Conservation (phyloP, 345 rosid species). For the Heritiera fomes region DNA sequence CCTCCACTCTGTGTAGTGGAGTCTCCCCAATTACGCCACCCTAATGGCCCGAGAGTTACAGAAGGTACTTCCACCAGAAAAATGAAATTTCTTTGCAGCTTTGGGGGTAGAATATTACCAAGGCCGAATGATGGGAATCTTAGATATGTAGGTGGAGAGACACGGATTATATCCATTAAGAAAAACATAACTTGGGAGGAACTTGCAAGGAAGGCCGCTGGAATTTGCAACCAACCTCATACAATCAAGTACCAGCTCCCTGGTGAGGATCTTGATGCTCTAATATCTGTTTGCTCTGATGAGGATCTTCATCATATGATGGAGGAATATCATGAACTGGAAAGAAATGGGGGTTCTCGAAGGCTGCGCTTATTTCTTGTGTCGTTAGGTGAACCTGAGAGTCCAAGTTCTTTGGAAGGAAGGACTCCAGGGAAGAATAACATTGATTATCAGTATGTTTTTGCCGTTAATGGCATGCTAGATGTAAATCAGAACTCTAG, state of each 20-base stretch:
- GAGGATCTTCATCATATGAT: conserved; percentile 87
- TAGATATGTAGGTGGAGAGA: conserved; percentile 91
- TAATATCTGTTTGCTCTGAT: conserved; percentile 74
- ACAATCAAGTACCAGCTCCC: conserved; percentile 92
- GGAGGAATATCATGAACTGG: conserved; percentile 76
- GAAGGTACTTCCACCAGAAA: conserved; percentile 37
- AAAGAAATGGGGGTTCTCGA: conserved; percentile 61
- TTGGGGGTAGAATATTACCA: conserved; percentile 77
- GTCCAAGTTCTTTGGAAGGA: conserved; percentile 52
- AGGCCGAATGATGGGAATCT: conserved; percentile 83
- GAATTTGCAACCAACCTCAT: conserved; percentile 66
- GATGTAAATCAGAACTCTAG: conserved; percentile 50
- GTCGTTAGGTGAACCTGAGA: conserved; percentile 51
- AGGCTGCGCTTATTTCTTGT: conserved; percentile 75
- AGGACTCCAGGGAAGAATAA: conserved; percentile 45
- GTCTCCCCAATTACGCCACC: conserved; percentile 43
- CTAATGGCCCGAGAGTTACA: conserved; percentile 30
- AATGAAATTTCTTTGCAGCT: conserved; percentile 86
- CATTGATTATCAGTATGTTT: conserved; percentile 56
- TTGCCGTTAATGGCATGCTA: conserved; percentile 68
- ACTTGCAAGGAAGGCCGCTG: conserved; percentile 62
- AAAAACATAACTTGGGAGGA: conserved; percentile 56
- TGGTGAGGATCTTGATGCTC: conserved; percentile 88
- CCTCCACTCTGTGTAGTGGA: conserved; percentile 24
- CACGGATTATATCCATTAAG: conserved; percentile 69